Percentiles rank a stretch among this genome's conserved stretches.
Evolutionary conservation across 441 rosid species (phyloP).

Genomic region (Raphanus hybrid): DNA sequence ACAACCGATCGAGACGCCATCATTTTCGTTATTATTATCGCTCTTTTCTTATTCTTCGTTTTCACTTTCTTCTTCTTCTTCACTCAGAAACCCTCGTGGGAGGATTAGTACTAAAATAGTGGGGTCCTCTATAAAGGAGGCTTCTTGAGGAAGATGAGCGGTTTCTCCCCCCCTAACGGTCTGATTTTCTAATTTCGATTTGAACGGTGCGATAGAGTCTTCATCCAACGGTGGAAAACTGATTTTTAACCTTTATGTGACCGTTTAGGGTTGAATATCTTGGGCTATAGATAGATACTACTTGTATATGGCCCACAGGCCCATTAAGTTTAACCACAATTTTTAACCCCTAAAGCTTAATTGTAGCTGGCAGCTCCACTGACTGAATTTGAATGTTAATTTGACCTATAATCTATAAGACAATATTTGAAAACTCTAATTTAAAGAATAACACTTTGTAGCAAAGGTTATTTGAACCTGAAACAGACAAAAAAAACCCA

Average conservation of each 20-base stretch:
- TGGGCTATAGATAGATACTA: background rate
- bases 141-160: conserved; percentile 37
- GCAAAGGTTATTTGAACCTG: no score
- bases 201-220: conserved; percentile 7
- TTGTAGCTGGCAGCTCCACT: background rate
- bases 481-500: no score
- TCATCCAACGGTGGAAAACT: conserved; percentile 35
- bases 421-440: no score
- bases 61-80: background rate
- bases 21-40: background rate
- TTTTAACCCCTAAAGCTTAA: no score
- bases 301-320: conserved; percentile 18
- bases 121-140: conserved; percentile 28
- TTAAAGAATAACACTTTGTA: no score
- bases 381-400: background rate
- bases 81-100: background rate
- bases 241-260: background rate
- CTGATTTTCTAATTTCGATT: conserved; percentile 22
- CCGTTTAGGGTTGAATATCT: conserved; percentile 13
- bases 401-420: no score
- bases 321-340: background rate
- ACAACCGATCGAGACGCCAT: conserved; percentile 25
- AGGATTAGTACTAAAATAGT: background rate
- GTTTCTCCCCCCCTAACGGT: conserved; percentile 29
- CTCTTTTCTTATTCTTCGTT: background rate